phyloP scores from a whole-genome alignment of 768 basidiomycete species.

The Amanita fuliginea region DNA sequence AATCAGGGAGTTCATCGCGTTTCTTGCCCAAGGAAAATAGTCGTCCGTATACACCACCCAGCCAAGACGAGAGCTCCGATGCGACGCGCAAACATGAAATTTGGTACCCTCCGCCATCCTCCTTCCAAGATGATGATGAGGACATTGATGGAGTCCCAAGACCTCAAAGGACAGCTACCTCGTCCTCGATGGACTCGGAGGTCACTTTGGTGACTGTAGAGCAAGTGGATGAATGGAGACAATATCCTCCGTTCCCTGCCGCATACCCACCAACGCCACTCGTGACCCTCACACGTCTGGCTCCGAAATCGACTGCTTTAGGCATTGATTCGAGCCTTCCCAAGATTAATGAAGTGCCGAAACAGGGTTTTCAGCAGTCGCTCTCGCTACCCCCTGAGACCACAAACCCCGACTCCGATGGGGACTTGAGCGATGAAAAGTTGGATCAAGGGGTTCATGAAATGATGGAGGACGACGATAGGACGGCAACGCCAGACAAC shows the following conservation, averaged over 20 bases:
- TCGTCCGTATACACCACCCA: neutral
- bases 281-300: conserved; percentile 20
- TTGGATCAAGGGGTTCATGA: conserved; percentile 28
- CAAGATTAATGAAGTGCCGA: conserved; percentile 8
- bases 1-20: neutral
- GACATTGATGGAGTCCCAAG: conserved; percentile 11
- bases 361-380: conserved; percentile 61
- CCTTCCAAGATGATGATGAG: conserved; percentile 26
- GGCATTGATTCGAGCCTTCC: conserved; percentile 15
- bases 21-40: neutral
- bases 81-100: conserved; percentile 26
- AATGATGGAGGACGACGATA: conserved; percentile 14
- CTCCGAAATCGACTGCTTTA: conserved; percentile 22
- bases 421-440: conserved; percentile 49
- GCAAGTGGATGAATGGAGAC: conserved; percentile 52
- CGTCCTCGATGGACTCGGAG: neutral
- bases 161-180: neutral
- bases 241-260: conserved; percentile 66
- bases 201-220: conserved; percentile 4
- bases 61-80: neutral
- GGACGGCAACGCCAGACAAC: conserved; percentile 18
- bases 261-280: conserved; percentile 68
- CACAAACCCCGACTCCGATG: conserved; percentile 44
- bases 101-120: conserved; percentile 50
- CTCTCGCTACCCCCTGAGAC: conserved; percentile 57